A percentile compares a stretch with the other conserved stretches of the same genome.
phyloP scores from a whole-genome alignment of 495 filamentous ascomycete species.

The Podospora bellae-mahoneyi region DNA sequence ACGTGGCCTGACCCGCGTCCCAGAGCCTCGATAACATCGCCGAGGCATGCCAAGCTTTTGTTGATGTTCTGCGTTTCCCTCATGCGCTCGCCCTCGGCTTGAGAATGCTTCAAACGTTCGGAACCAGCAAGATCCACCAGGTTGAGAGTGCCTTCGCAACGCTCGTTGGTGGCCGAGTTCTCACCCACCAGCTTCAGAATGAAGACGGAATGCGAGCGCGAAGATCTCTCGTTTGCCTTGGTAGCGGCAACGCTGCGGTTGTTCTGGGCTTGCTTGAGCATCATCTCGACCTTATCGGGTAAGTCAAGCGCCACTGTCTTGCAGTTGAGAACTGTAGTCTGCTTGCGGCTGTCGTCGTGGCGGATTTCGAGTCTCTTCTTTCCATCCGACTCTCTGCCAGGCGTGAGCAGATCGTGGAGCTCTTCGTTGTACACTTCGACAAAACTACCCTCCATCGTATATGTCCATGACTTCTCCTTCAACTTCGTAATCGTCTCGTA shows the following conservation, averaged over 20 bases:
- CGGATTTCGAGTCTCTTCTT: constrained; percentile 91
- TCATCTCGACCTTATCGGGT: constrained; percentile 68
- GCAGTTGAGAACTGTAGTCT: constrained; percentile 81
- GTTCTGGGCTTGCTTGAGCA: constrained; percentile 71
- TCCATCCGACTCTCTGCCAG: constrained; percentile 64
- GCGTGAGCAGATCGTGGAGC: constrained; percentile 85
- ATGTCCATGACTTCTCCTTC: constrained; percentile 88
- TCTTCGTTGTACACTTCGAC: constrained; percentile 99
- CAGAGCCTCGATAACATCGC: constrained; percentile 89
- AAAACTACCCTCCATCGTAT: constrained; percentile 91
- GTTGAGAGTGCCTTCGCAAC: constrained; percentile 90
- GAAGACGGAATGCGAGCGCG: constrained; percentile 87
- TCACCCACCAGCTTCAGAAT: constrained; percentile 84
- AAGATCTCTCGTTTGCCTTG: constrained; percentile 91
- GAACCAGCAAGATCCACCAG: constrained; percentile 93
- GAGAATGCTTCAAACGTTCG: constrained; percentile 81
- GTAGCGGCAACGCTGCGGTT: constrained; percentile 94
- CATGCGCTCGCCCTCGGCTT: constrained; percentile 78
- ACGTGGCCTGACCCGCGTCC: constrained; percentile 84
- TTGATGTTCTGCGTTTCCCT: constrained; percentile 98
- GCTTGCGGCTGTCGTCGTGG: constrained; percentile 75
- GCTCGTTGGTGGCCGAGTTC: constrained; percentile 76
- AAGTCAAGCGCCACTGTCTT: constrained; percentile 75
- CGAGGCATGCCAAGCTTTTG: constrained; percentile 82
- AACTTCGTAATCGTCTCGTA: constrained; percentile 79